Evolutionary conservation across 2,329 filamentous ascomycete genomes (phyloP), one percentile per base, ranked within the genome.

Genomic region (Didymella exigua): DNA sequence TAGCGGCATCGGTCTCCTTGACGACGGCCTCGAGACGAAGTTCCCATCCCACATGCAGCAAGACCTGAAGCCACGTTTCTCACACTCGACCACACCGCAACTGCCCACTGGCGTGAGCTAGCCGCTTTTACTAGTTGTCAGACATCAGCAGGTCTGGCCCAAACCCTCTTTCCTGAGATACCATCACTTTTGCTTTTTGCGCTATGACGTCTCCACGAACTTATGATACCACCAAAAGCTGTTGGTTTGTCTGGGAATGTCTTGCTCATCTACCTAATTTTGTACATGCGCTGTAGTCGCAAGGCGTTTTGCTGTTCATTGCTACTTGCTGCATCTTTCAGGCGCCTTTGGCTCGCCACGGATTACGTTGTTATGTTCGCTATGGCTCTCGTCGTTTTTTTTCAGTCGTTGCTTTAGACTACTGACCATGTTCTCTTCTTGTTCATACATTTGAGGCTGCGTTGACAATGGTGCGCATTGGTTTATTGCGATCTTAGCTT

Each of bases 1-100:
- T 48, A 73, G 70, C 54, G 71, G 69, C 16, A 73, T 74, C 29
- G 68, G 64, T 43, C 66, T 72, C 16, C 62, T 73, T 5, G 71
- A 74, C 30, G 72, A 75, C 27, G 61, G 66, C n/a, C 67, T 73
- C 30, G 71, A 74, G 18, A 64, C 69, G 13, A 74, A 72, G 41
- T 72, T 73, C 45, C 61, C 66, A 23, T 55, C 62, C 10, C 61
- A 58, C 23, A 61, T 69, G 58, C 61, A 62, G 33, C 61, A 61
- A 33, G 49, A 54, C 5, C 54, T 62, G 36, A 66, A 66, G 45
- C 56, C 62, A 21, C 67, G 68, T 38, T 63, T 67, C 40, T 54
- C 63, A 16, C 65, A 65, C 41, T 49, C 61, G 16, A 60, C 59
- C 16, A 54, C 68, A 16, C 52, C 67, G 10, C 67, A 67, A 45